Conservation (phyloP, 495 filamentous ascomycete species). For the Letharia lupina region DNA sequence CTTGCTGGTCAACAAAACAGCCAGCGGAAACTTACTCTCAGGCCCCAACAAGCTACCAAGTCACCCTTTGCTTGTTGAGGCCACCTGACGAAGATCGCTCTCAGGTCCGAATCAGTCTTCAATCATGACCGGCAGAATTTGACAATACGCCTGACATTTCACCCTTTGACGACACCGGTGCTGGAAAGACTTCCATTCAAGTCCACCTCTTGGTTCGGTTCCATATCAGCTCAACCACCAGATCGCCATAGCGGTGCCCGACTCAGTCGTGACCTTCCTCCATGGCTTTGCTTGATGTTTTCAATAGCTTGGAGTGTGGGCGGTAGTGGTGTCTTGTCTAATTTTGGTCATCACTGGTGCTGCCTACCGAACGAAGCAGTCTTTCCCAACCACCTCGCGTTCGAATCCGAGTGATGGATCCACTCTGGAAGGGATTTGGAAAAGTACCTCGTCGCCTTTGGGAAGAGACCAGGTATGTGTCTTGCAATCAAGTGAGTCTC, state of each 20-base stretch:
- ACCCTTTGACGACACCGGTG: background rate
- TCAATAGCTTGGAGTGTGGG: background rate
- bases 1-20: too few species aligned
- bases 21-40: too few species aligned
- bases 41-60: background rate
- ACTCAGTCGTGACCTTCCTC: background rate
- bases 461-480: constrained; percentile 41
- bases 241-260: background rate
- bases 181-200: background rate
- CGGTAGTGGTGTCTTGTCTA: background rate
- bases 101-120: background rate
- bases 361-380: constrained; percentile 32
- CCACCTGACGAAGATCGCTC: background rate
- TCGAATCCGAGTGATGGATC: constrained; percentile 41
- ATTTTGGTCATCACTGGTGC: background rate
- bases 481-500: constrained; percentile 37
- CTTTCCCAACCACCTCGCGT: constrained; percentile 36
- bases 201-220: background rate
- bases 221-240: background rate
- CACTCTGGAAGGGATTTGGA: constrained; percentile 32
- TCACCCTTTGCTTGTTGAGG: background rate
- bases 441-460: constrained; percentile 42
- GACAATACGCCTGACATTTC: background rate
- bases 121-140: background rate
- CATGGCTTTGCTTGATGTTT: too few species aligned